Conservation (phyloP, 1,284 basidiomycete genomes). For the Psilocybe mexicana region DNA sequence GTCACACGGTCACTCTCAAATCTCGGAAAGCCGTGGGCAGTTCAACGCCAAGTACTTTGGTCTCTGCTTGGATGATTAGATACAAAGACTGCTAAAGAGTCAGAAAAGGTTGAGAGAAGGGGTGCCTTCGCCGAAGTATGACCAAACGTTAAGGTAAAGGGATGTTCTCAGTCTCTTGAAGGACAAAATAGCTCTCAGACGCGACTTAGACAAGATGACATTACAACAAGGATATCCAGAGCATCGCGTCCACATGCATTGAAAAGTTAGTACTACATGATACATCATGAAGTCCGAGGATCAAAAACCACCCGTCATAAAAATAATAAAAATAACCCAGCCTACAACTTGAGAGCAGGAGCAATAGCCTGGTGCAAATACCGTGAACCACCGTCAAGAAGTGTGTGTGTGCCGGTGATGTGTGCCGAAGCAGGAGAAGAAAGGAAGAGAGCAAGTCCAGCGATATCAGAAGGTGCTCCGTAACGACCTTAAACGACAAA, state of each 20-base stretch:
- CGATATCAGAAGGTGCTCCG: conserved; percentile 72
- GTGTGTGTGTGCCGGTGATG: conserved; percentile 71
- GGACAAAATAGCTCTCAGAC: background rate
- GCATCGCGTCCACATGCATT: background rate
- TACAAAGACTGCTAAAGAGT: too few relatives aligned
- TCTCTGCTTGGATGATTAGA: too few relatives aligned
- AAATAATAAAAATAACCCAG: background rate
- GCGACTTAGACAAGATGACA: background rate
- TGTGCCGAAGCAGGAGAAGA: conserved; percentile 71
- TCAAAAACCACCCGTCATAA: background rate
- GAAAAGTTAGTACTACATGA: too few relatives aligned
- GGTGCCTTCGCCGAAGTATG: too few relatives aligned
- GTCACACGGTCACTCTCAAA: too few relatives aligned
- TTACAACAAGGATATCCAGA: background rate
- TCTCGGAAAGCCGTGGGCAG: too few relatives aligned
- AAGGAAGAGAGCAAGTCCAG: conserved; percentile 75
- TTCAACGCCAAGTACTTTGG: too few relatives aligned
- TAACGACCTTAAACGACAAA: conserved; percentile 52
- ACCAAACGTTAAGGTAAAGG: too few relatives aligned
- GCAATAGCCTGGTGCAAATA: conserved; percentile 33
- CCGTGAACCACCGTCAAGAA: conserved; percentile 68
- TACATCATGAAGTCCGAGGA: background rate
- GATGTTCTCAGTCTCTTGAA: too few relatives aligned
- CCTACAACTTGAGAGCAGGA: conserved; percentile 43
- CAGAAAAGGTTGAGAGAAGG: too few relatives aligned